These are phyloP conservation scores for Globisporangium irregulare DNA, from an alignment of 352 stramenopile species.

Conservation along the genomic window DNA sequence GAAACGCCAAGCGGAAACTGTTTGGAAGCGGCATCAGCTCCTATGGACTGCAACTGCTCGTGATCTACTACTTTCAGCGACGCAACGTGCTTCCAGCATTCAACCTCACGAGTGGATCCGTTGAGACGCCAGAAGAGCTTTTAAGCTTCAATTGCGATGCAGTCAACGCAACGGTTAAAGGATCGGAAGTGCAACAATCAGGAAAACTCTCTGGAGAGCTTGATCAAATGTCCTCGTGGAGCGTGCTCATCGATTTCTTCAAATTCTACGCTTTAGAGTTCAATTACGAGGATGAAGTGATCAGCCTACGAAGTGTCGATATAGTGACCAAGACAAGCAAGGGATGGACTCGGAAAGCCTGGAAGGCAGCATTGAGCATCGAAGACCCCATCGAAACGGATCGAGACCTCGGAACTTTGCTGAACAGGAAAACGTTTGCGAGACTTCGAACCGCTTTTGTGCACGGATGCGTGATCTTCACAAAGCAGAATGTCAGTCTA, in stretches of 20 bases:
- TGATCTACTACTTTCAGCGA: constrained; percentile 68
- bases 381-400: constrained; percentile 76
- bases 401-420: constrained; percentile 66
- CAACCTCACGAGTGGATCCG: constrained; percentile 26
- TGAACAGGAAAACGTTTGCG: constrained; percentile 50
- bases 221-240: constrained; percentile 21
- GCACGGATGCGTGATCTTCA: constrained; percentile 38
- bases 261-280: constrained; percentile 72
- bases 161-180: constrained; percentile 22
- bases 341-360: constrained; percentile 40
- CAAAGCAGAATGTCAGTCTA: background rate
- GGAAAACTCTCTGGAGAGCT: background rate
- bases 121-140: constrained; percentile 24
- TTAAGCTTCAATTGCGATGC: constrained; percentile 18
- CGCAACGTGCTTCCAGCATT: constrained; percentile 40
- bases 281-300: constrained; percentile 58
- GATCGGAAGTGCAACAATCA: background rate
- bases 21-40: constrained; percentile 49
- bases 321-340: constrained; percentile 42
- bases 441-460: constrained; percentile 54
- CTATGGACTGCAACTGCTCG: constrained; percentile 68
- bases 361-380: constrained; percentile 48
- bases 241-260: constrained; percentile 64
- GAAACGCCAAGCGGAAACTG: constrained; percentile 26
- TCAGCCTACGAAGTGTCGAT: constrained; percentile 42